phyloP scores from a whole-genome alignment of 768 basidiomycete species.

The Suillus bovinus region DNA sequence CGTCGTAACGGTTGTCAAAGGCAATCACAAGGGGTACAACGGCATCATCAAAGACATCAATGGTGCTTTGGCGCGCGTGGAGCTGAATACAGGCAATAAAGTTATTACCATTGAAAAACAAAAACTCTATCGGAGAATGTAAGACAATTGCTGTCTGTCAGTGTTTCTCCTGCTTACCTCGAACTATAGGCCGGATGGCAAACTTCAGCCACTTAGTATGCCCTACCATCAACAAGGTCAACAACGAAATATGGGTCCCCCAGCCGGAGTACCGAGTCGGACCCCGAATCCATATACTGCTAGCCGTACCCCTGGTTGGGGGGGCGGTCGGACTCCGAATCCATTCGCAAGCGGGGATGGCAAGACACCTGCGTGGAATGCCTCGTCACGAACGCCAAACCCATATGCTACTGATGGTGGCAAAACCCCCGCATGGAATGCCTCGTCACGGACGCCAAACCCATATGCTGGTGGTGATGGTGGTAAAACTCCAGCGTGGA shows the following conservation, averaged over 20 bases:
- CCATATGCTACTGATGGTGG: conserved; percentile 58
- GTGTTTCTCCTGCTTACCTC: conserved; percentile 6
- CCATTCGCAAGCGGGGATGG: conserved; percentile 61
- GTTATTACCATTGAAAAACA: conserved; percentile 84
- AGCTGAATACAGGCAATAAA: conserved; percentile 87
- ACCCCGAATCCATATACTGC: conserved; percentile 48
- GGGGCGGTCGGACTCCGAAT: conserved; percentile 58
- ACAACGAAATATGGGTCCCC: conserved; percentile 36
- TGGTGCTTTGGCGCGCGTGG: conserved; percentile 82
- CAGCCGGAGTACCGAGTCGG: conserved; percentile 31
- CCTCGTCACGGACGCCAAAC: conserved; percentile 67
- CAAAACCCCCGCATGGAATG: conserved; percentile 70
- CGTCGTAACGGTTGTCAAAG: conserved; percentile 78
- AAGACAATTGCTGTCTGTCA: conserved; percentile 32
- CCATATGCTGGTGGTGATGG: conserved; percentile 50
- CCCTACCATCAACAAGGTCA: conserved; percentile 28
- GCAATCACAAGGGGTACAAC: conserved; percentile 86
- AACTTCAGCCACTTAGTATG: conserved; percentile 50
- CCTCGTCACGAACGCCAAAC: conserved; percentile 69
- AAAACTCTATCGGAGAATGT: conserved; percentile 74
- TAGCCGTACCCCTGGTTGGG: conserved; percentile 39
- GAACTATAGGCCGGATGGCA: conserved; percentile 52
- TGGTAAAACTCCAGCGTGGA: conserved; percentile 56
- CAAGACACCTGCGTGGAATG: conserved; percentile 65
- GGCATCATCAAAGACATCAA: conserved; percentile 96